Conservation (phyloP, 208 protist species). For the Novymonas esmeraldas region DNA sequence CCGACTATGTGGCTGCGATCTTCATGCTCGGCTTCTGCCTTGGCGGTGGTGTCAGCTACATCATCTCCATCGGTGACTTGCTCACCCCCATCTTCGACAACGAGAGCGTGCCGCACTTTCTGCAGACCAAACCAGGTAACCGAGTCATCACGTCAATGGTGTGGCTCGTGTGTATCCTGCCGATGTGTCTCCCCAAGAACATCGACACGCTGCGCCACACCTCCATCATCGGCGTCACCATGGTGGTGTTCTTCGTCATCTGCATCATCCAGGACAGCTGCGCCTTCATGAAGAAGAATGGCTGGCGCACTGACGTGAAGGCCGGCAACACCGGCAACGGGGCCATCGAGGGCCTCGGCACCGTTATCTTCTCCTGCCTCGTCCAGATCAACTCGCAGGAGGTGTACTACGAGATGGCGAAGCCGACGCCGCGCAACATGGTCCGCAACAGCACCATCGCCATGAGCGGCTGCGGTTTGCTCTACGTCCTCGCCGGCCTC, state of each 20-base stretch:
- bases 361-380: slow-evolving; percentile 69
- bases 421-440: slow-evolving; percentile 47
- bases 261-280: slow-evolving; percentile 48
- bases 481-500: slow-evolving; percentile 76
- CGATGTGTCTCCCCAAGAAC: slow-evolving; percentile 55
- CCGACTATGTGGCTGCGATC: slow-evolving; percentile 30
- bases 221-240: slow-evolving; percentile 50
- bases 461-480: slow-evolving; percentile 38
- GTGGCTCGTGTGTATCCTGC: slow-evolving; percentile 67
- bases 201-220: slow-evolving; percentile 71
- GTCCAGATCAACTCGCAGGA: slow-evolving; percentile 63
- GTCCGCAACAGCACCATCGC: slow-evolving; percentile 35
- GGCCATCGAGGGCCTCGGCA: slow-evolving; percentile 41
- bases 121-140: slow-evolving; percentile 33
- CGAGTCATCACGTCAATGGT: slow-evolving; percentile 50
- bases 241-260: slow-evolving; percentile 67
- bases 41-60: slow-evolving; percentile 68
- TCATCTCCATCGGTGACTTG: slow-evolving; percentile 66
- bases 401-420: slow-evolving; percentile 52
- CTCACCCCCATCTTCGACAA: slow-evolving; percentile 53
- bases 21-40: slow-evolving; percentile 49
- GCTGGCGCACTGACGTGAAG: slow-evolving; percentile 45
- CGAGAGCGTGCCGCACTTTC: slow-evolving; percentile 30
- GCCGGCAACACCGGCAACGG: slow-evolving; percentile 34
- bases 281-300: slow-evolving; percentile 33